These are phyloP conservation scores for Colletotrichum godetiae DNA, from an alignment of 2,329 filamentous ascomycete species.

Conservation along the genomic window DNA sequence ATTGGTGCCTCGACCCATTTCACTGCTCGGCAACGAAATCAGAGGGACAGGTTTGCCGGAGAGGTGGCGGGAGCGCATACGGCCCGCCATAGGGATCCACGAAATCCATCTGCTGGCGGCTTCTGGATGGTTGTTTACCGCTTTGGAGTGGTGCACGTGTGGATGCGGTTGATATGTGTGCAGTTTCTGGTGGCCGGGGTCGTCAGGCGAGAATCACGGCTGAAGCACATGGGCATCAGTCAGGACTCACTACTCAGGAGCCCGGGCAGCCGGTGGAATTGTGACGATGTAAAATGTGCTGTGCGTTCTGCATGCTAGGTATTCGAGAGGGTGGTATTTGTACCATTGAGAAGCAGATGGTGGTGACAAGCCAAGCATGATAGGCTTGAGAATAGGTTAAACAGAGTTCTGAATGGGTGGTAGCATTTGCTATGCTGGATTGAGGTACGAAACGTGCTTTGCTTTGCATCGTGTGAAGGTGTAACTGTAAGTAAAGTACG, in stretches of 20 bases:
- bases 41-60: slow-evolving; percentile 9
- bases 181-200: slow-evolving; percentile 24
- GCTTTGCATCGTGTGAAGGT: not conserved
- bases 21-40: not conserved
- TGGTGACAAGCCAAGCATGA: not conserved
- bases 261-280: not conserved
- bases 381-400: not conserved
- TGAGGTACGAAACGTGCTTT: slow-evolving; percentile 2
- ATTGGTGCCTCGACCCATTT: slow-evolving; percentile 4
- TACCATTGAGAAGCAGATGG: not conserved
- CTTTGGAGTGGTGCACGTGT: slow-evolving; percentile 1
- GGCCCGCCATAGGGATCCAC: slow-evolving; percentile 23
- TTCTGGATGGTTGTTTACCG: slow-evolving; percentile 1
- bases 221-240: slow-evolving; percentile 12
- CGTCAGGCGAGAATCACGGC: slow-evolving; percentile 16
- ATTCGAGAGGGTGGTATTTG: not conserved
- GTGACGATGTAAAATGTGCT: slow-evolving; percentile 7
- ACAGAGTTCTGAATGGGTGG: not conserved
- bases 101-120: slow-evolving; percentile 7
- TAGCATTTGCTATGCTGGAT: not conserved
- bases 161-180: slow-evolving; percentile 11
- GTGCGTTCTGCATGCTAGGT: not conserved
- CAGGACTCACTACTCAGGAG: not conserved
- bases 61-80: slow-evolving; percentile 23
- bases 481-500: not conserved